Percentiles rank a stretch among this genome's conserved stretches.
These are phyloP conservation scores for Stagonosporopsis chrysanthemi DNA, from an alignment of 2,329 filamentous ascomycete genomes.

Conservation along the genomic window DNA sequence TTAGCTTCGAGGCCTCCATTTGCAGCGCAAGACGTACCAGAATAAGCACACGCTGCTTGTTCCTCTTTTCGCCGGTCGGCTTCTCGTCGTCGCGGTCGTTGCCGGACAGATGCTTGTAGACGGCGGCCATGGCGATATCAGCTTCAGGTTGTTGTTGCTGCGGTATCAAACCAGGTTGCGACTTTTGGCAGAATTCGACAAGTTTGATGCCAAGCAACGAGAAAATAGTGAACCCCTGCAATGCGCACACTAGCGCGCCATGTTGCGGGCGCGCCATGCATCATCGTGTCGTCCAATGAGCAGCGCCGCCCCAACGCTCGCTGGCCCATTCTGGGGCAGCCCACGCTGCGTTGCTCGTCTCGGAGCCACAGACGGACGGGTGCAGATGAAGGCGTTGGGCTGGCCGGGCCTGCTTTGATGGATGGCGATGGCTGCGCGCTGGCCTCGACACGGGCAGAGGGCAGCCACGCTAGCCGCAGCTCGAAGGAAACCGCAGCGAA, in stretches of 20 bases:
- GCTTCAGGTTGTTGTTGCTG: constrained; percentile 23
- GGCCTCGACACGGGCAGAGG: neutral
- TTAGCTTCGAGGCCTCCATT: constrained; percentile 30
- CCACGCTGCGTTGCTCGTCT: constrained; percentile 4
- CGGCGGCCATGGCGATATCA: constrained; percentile 58
- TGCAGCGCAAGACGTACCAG: constrained; percentile 54
- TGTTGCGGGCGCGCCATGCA: constrained; percentile 33
- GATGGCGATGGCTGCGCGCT: constrained; percentile 8
- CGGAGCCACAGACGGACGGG: constrained; percentile 8
- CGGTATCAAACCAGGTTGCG: constrained; percentile 18
- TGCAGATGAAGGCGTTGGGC: constrained; percentile 2
- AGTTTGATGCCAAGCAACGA: constrained; percentile 37
- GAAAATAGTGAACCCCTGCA: constrained; percentile 7
- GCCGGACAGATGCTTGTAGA: constrained; percentile 64
- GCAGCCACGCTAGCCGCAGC: constrained; percentile 4
- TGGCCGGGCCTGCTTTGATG: neutral
- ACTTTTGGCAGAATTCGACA: constrained; percentile 31
- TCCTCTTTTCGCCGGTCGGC: constrained; percentile 48
- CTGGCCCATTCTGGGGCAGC: constrained; percentile 18
- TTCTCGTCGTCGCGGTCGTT: constrained; percentile 47
- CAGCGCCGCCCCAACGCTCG: constrained; percentile 17
- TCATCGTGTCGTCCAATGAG: constrained; percentile 33
- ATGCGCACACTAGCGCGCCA: constrained; percentile 1
- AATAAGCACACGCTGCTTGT: constrained; percentile 75
- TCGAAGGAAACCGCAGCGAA: constrained; percentile 1